phyloP scores from a whole-genome alignment of 192 early-diverging fungal genomes.

The Backusella macrospora region DNA sequence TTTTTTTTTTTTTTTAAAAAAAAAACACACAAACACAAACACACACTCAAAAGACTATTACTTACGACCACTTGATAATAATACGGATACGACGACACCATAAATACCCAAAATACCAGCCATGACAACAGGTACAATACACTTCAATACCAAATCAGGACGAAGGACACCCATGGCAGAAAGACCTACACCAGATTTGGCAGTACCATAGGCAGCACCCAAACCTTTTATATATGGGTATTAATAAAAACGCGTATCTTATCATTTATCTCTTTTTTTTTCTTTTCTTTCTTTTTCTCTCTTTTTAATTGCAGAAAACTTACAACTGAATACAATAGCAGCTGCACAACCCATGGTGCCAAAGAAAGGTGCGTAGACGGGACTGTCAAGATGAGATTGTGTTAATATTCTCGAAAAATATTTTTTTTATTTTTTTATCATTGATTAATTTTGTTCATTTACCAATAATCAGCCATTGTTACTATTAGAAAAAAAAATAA shows the following conservation, averaged over 20 bases:
- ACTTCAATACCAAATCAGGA: slow-evolving; percentile 86
- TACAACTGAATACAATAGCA: slow-evolving; percentile 90
- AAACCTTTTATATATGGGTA: slow-evolving; percentile 70
- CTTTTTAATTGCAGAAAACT: slow-evolving; percentile 35
- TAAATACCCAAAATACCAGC: slow-evolving; percentile 99
- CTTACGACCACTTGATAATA: slow-evolving; percentile 80
- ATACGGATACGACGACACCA: slow-evolving; percentile 94
- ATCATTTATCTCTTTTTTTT: not conserved
- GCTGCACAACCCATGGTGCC: slow-evolving; percentile 89
- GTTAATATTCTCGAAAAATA: not conserved
- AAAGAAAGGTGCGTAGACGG: slow-evolving; percentile 95
- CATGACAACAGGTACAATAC: slow-evolving; percentile 96
- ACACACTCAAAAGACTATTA: slow-evolving; percentile 18
- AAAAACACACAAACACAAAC: not conserved
- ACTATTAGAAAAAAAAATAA: not conserved
- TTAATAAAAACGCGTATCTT: not conserved
- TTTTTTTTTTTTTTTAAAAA: not conserved
- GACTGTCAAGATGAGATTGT: slow-evolving; percentile 50
- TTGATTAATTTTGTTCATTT: not conserved
- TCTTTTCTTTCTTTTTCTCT: no score
- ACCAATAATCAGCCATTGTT: slow-evolving; percentile 12
- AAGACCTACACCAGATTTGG: slow-evolving; percentile 88
- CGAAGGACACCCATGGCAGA: slow-evolving; percentile 84
- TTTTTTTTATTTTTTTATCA: no score
- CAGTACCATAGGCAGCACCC: slow-evolving; percentile 91